Percentiles rank a stretch among this genome's conserved stretches.
phyloP scores from a whole-genome alignment of 306 rosid species.

The Erythrophleum fordii region DNA sequence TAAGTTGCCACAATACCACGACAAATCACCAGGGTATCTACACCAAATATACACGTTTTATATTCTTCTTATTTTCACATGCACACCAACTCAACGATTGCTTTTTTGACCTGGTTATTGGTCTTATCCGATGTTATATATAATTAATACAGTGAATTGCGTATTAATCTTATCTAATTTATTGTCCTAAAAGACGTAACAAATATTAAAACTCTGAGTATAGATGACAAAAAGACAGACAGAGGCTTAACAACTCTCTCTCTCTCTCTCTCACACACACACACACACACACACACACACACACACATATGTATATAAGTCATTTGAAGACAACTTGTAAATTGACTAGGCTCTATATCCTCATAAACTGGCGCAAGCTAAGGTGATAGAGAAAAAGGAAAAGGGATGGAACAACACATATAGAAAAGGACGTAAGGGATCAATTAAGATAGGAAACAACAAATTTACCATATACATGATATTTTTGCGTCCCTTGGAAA shows the following conservation, averaged over 20 bases:
- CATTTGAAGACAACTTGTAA: background rate
- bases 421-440: background rate
- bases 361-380: background rate
- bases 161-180: no score
- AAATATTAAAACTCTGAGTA: background rate
- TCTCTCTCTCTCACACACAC: no score
- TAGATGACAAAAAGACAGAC: no score
- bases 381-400: background rate
- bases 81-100: no score
- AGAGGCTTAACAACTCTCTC: background rate
- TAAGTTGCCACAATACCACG: no score
- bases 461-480: background rate
- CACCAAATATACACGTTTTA: no score
- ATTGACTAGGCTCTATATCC: background rate
- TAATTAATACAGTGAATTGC: background rate
- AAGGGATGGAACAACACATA: background rate
- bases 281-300: no score
- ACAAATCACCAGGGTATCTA: no score
- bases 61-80: no score
- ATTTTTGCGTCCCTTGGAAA: background rate
- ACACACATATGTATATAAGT: no score
- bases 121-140: no score
- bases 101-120: no score
- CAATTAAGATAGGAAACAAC: background rate
- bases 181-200: constrained; percentile 5